A percentile compares a stretch with the other conserved stretches of the same genome.
phyloP scores from a whole-genome alignment of 2,329 filamentous ascomycete genomes.

The Alternaria brassicicola region DNA sequence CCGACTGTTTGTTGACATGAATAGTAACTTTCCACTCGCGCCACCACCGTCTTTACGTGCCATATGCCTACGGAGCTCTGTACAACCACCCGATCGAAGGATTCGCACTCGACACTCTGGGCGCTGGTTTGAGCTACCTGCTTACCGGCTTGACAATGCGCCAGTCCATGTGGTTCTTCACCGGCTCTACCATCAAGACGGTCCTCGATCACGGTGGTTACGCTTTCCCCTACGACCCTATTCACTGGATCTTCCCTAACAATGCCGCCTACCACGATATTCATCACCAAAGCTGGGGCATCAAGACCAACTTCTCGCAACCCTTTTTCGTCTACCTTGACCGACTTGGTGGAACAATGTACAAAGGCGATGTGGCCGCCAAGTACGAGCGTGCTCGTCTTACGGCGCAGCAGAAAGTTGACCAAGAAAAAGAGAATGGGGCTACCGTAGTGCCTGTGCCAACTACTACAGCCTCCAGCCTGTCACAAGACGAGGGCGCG shows the following conservation, averaged over 20 bases:
- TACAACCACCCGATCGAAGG: constrained; percentile 97
- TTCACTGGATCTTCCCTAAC: constrained; percentile 91
- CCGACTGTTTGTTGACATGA: constrained; percentile 10
- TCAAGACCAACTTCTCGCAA: constrained; percentile 93
- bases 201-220: constrained; percentile 98
- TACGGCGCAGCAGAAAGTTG: constrained; percentile 63
- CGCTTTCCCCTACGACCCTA: constrained; percentile 89
- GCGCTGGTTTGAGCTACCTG: constrained; percentile 84
- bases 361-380: constrained; percentile 67
- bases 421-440: constrained; percentile 53
- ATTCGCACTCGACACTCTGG: constrained; percentile 89
- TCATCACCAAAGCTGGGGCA: constrained; percentile 98
- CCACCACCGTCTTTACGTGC: constrained; percentile 95
- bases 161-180: constrained; percentile 89
- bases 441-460: constrained; percentile 20
- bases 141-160: constrained; percentile 80
- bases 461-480: constrained; percentile 18
- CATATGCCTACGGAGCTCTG: constrained; percentile 93
- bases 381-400: constrained; percentile 64
- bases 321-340: constrained; percentile 98
- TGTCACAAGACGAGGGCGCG: constrained; percentile 33
- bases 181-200: constrained; percentile 88
- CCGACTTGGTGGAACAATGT: constrained; percentile 77
- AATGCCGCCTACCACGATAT: constrained; percentile 98
- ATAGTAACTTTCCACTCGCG: constrained; percentile 87